These are phyloP conservation scores for Pythium scleroteichum DNA, from an alignment of 352 stramenopile genomes.

Conservation along the genomic window DNA sequence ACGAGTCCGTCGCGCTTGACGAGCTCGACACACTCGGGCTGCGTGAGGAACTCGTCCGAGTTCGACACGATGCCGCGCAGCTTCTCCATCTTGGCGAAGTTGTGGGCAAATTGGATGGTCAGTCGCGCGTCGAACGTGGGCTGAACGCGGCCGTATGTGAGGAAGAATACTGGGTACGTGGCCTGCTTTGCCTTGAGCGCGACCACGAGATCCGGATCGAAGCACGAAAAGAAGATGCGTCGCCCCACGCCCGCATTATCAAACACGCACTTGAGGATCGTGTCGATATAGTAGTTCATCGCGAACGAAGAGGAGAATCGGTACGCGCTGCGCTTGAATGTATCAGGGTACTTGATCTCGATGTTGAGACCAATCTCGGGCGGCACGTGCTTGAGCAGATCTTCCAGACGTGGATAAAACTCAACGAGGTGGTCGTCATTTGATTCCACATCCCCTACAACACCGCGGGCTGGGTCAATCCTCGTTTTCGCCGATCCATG, in stretches of 20 bases:
- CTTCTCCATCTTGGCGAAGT: slow-evolving; percentile 63
- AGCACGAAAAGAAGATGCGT: slow-evolving; percentile 84
- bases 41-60: slow-evolving; percentile 64
- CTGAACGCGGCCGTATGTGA: slow-evolving; percentile 65
- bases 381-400: slow-evolving; percentile 73
- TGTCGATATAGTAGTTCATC: slow-evolving; percentile 76
- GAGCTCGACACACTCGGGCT: slow-evolving; percentile 45
- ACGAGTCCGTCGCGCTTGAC: slow-evolving; percentile 51
- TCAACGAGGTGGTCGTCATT: slow-evolving; percentile 65
- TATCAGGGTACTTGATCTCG: slow-evolving; percentile 84
- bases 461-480: slow-evolving; percentile 5
- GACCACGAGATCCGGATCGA: slow-evolving; percentile 70
- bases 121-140: slow-evolving; percentile 51
- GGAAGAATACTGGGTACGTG: slow-evolving; percentile 73
- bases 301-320: slow-evolving; percentile 54
- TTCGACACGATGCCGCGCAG: slow-evolving; percentile 76
- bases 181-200: slow-evolving; percentile 68
- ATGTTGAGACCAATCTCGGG: slow-evolving; percentile 74
- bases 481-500: slow-evolving; percentile 20
- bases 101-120: slow-evolving; percentile 64
- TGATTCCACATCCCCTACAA: slow-evolving; percentile 6
- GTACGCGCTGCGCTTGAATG: slow-evolving; percentile 40
- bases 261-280: slow-evolving; percentile 73
- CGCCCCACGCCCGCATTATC: slow-evolving; percentile 48
- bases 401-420: slow-evolving; percentile 67